These are phyloP conservation scores for Microsporum ferrugineum DNA, from an alignment of 2,329 filamentous ascomycete genomes.

Conservation along the genomic window DNA sequence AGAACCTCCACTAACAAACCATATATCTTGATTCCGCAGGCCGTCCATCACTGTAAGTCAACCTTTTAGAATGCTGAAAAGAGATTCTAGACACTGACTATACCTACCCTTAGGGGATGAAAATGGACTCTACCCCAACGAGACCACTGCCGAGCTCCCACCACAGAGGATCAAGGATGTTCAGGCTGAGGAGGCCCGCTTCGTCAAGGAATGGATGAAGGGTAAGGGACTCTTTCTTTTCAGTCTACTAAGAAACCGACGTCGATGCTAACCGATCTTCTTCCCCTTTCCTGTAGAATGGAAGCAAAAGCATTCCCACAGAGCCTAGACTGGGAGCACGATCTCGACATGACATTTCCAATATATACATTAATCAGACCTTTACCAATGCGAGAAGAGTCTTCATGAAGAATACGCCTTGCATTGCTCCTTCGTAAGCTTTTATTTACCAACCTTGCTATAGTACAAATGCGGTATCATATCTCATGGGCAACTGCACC, in stretches of 20 bases:
- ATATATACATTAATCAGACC: not conserved
- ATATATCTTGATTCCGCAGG: conserved; percentile 60
- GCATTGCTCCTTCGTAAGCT: not conserved
- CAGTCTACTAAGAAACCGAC: not conserved
- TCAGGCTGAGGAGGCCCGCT: conserved; percentile 36
- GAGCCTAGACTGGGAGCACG: not conserved
- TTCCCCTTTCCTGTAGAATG: not conserved
- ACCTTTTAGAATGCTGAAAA: conserved; percentile 31
- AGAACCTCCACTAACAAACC: conserved; percentile 54
- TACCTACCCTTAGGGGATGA: conserved; percentile 31
- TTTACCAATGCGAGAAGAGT: not conserved
- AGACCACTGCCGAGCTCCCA: conserved; percentile 39
- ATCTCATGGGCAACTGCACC: not conserved
- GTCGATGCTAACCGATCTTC: not conserved
- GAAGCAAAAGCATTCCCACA: not conserved
- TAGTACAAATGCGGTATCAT: not conserved
- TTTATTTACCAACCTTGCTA: not conserved
- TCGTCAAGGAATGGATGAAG: conserved; percentile 42
- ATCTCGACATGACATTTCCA: not conserved
- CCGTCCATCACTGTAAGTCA: conserved; percentile 73
- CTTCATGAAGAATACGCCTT: not conserved
- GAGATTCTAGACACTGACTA: conserved; percentile 19
- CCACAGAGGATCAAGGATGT: conserved; percentile 37
- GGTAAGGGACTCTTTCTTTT: conserved; percentile 16
- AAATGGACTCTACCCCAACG: conserved; percentile 41